These are phyloP conservation scores for Aspergillus campestris DNA, from an alignment of 495 filamentous ascomycete genomes.

Conservation along the genomic window DNA sequence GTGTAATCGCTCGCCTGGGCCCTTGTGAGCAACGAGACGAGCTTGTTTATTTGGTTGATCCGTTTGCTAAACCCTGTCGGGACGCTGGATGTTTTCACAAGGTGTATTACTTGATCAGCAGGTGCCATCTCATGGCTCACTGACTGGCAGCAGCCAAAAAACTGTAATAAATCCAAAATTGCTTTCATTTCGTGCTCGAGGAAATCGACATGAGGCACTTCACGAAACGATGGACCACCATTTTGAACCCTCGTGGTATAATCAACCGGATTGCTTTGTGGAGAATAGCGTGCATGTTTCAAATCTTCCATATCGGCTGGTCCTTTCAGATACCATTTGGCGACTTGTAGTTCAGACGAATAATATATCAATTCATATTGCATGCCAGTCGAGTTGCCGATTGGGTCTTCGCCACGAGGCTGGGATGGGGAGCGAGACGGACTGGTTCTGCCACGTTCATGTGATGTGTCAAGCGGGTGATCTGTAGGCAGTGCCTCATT, in stretches of 20 bases:
- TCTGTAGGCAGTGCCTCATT: background rate
- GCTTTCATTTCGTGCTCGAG: slow-evolving; percentile 8
- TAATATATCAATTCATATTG: background rate
- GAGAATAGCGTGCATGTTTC: slow-evolving; percentile 4
- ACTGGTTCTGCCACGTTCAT: too few relatives aligned
- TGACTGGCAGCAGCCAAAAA: background rate
- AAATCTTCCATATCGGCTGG: slow-evolving; percentile 5
- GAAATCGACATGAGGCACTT: slow-evolving; percentile 13
- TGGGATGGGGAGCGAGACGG: background rate
- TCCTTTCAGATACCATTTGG: slow-evolving; percentile 1
- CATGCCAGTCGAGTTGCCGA: background rate
- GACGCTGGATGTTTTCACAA: slow-evolving; percentile 1
- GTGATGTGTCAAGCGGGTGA: too few relatives aligned
- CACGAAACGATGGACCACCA: background rate
- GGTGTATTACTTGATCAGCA: slow-evolving; percentile 10
- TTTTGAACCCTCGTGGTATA: slow-evolving; percentile 2
- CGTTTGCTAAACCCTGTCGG: background rate
- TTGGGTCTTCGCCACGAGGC: background rate
- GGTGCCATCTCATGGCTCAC: slow-evolving; percentile 5
- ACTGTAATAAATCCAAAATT: slow-evolving; percentile 7
- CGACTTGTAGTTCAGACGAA: slow-evolving; percentile 6
- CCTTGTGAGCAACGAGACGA: background rate
- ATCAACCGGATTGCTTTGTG: slow-evolving; percentile 5
- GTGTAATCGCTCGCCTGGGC: too few relatives aligned
- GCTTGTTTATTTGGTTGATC: slow-evolving; percentile 6